These are phyloP conservation scores for Houttuynia cordata DNA, from an alignment of 164 flowering plant genomes.

Conservation along the genomic window DNA sequence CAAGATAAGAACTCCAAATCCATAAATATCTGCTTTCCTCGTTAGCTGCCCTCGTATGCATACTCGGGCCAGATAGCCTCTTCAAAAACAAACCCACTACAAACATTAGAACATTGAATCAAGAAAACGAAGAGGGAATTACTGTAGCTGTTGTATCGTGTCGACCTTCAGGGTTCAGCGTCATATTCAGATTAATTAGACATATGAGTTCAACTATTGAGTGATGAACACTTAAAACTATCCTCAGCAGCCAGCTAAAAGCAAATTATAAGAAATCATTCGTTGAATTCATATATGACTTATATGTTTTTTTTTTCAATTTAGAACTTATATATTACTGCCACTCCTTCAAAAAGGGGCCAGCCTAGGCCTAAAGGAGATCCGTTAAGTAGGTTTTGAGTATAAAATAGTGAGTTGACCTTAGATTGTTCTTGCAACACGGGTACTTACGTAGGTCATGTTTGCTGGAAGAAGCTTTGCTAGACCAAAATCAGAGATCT, in stretches of 20 bases:
- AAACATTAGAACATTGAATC: neutral
- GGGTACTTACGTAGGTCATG: slow-evolving; percentile 92
- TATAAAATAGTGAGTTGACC: slow-evolving; percentile 8
- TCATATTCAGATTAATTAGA: too few species aligned
- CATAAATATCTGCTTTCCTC: slow-evolving; percentile 24
- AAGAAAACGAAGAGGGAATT: neutral
- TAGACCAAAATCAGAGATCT: slow-evolving; percentile 91
- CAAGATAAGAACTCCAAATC: slow-evolving; percentile 21
- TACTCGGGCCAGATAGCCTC: slow-evolving; percentile 28
- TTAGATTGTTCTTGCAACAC: slow-evolving; percentile 97
- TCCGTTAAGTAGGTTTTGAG: neutral
- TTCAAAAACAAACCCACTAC: slow-evolving; percentile 2
- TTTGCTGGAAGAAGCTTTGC: slow-evolving; percentile 85
- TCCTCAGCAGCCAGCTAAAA: too few species aligned
- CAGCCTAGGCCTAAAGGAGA: neutral
- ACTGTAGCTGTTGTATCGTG: neutral
- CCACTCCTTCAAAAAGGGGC: neutral
- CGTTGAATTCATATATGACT: too few species aligned
- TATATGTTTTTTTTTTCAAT: too few species aligned
- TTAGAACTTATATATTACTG: too few species aligned
- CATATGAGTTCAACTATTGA: too few species aligned
- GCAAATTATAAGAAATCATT: too few species aligned
- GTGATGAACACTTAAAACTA: too few species aligned
- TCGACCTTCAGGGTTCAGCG: neutral
- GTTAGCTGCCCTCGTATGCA: slow-evolving; percentile 27